A percentile compares a stretch with the other conserved stretches of the same genome.
These are phyloP conservation scores for Hyparrhenia diplandra DNA, from an alignment of 176 grass and related monocot genomes.

Conservation along the genomic window DNA sequence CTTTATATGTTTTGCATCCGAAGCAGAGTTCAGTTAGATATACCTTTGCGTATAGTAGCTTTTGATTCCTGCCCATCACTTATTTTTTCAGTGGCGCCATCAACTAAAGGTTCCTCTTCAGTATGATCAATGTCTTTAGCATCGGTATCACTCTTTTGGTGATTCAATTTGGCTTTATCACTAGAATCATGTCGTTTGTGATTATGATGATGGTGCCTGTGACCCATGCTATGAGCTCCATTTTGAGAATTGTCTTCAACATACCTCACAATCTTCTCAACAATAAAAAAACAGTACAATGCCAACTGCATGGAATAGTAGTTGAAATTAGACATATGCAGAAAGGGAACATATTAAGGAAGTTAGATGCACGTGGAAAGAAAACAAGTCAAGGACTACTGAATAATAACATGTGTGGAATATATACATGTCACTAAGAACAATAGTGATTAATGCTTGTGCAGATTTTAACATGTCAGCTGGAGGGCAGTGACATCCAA, in stretches of 20 bases:
- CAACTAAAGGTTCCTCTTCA: constrained; percentile 13
- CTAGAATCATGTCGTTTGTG: constrained; percentile 48
- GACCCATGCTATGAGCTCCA: constrained; percentile 28
- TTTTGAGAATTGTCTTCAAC: constrained; percentile 73
- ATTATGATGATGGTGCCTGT: constrained; percentile 78
- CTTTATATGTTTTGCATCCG: neutral
- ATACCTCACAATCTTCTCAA: constrained; percentile 98
- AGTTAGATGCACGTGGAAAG: neutral
- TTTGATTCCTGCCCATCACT: constrained; percentile 44
- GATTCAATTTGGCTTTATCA: constrained; percentile 32
- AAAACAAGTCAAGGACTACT: neutral
- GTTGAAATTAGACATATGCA: neutral
- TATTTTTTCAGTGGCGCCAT: constrained; percentile 32
- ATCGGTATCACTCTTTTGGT: constrained; percentile 22
- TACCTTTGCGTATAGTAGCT: constrained; percentile 76
- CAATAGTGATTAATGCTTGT: neutral
- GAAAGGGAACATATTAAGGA: neutral
- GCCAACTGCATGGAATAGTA: constrained; percentile 64
- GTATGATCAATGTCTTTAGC: neutral
- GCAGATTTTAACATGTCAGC: neutral
- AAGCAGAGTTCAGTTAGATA: neutral
- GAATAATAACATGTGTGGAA: neutral
- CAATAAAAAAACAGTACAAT: constrained; percentile 94
- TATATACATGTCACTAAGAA: neutral
- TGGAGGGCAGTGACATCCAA: neutral